Percentiles rank a stretch among this genome's conserved stretches.
Conservation (phyloP, 805 yeast genomes). For the Yamadazyma endophytica region DNA sequence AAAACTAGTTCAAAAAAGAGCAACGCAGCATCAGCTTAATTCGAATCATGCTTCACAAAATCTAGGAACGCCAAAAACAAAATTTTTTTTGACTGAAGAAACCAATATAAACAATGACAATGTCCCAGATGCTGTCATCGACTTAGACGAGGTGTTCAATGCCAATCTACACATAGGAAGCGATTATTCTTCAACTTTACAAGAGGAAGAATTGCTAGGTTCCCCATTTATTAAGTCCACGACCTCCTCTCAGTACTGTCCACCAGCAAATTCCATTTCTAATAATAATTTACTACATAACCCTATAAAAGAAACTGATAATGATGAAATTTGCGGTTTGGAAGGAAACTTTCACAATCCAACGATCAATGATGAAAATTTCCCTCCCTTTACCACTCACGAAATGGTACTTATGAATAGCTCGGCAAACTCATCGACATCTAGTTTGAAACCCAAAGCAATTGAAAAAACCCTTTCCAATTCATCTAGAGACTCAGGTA, state of each 20-base stretch:
- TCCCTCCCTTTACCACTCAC: not conserved
- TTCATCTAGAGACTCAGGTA: constrained; percentile 26
- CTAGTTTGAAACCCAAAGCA: constrained; percentile 22
- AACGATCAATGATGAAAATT: not conserved
- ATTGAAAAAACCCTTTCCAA: constrained; percentile 32
- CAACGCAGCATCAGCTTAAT: constrained; percentile 5
- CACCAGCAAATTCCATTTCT: constrained; percentile 13
- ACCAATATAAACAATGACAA: constrained; percentile 21
- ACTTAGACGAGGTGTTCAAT: constrained; percentile 34
- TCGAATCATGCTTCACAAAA: not conserved
- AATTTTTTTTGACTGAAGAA: constrained; percentile 28
- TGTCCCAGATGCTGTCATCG: constrained; percentile 38
- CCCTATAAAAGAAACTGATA: constrained; percentile 24
- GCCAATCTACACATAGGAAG: constrained; percentile 26
- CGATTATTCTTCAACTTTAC: constrained; percentile 14
- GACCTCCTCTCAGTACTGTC: constrained; percentile 8
- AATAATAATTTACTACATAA: constrained; percentile 21
- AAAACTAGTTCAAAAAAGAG: constrained; percentile 19
- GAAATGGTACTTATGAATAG: constrained; percentile 12
- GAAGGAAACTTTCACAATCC: constrained; percentile 3
- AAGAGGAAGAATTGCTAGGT: constrained; percentile 24
- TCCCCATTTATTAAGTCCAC: constrained; percentile 25
- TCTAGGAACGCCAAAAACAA: constrained; percentile 17
- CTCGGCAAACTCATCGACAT: constrained; percentile 31
- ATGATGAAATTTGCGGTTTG: constrained; percentile 9